phyloP scores from a whole-genome alignment of 2,329 filamentous ascomycete species.

The Fragosphaeria purpurea region DNA sequence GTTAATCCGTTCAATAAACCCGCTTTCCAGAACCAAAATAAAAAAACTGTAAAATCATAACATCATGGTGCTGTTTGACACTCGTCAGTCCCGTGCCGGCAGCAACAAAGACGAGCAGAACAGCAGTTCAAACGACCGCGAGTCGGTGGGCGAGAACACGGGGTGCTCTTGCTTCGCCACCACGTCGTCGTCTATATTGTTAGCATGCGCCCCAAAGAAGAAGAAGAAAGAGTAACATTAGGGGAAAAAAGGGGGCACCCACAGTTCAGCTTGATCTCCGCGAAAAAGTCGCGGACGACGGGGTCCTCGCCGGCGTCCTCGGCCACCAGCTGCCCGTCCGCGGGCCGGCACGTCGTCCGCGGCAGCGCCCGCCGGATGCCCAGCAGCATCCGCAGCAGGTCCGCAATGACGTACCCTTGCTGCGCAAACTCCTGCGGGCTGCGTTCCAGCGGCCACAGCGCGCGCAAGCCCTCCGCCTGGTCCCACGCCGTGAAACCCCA shows the following conservation, averaged over 20 bases:
- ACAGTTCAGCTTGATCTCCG: constrained; percentile 48
- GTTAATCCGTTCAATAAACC: neutral
- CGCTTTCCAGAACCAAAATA: neutral
- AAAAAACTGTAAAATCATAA: neutral
- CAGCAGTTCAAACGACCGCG: constrained; percentile 35
- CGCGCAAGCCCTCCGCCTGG: constrained; percentile 43
- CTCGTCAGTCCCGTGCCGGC: constrained; percentile 14
- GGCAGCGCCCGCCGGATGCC: constrained; percentile 51
- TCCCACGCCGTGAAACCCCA: constrained; percentile 63
- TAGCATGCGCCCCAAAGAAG: neutral
- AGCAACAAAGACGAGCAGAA: constrained; percentile 35
- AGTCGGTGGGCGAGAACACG: constrained; percentile 39
- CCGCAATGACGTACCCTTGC: constrained; percentile 49
- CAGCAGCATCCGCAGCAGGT: constrained; percentile 51
- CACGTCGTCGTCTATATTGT: constrained; percentile 27
- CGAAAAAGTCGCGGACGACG: constrained; percentile 41
- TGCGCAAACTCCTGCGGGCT: constrained; percentile 46
- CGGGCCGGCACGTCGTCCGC: constrained; percentile 33
- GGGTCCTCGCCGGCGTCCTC: constrained; percentile 31
- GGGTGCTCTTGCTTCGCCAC: constrained; percentile 39
- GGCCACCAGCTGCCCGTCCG: constrained; percentile 38
- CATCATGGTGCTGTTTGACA: too few relatives aligned
- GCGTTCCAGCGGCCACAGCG: constrained; percentile 51
- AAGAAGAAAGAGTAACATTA: neutral
- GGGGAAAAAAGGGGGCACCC: constrained; percentile 21